Base-by-base conservation (phyloP, 2,329 filamentous ascomycete genomes). In the Claviceps pazoutovae region DNA sequence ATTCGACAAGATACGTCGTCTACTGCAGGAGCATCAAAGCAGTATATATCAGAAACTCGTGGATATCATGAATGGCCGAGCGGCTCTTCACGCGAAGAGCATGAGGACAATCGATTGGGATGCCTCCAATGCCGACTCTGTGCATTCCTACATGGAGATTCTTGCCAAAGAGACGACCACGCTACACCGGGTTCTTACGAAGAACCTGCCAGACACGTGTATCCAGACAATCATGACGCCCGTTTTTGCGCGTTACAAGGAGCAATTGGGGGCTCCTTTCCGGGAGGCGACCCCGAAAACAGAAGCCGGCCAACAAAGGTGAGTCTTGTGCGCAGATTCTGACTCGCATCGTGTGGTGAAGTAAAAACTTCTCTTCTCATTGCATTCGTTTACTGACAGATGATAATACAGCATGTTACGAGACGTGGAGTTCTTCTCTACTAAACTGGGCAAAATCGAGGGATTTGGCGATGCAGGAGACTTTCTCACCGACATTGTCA, bases 31-130 rank as follows among this genome's bases (percentile, higher is more conserved):
- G 63, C 90, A 96, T 62, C 89, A 95, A 63, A 83, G 83, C 56
- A 89, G 80, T 55, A 95, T 96, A 54, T 88, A 93, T 64, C 88
- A 95, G 62, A 96, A 96, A 64, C 73, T 96, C 1, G 86, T 95
- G 17, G 88, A 95, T 57, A 95, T 96, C 49, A 94, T 96, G 86
- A 84, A 82, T 51, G 81, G 80, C 1, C 80, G 89, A 5, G 87
- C 88, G 1, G 72, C 79, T 4, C 71, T 83, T 6, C 88, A 91
- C 61, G 82, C 88, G 41, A 84, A 82, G 62, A 78, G 80, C 23
- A 83, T 95, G 72, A 83, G 79, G 62, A 78, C 79, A 48, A 78
- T 90, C 43, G 74, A 87, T 56, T 95, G 88, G 85, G 83, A 91
- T 57, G 63, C 66, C 45, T 62, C 70, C 13, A 67, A 71, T 46